A percentile compares a stretch with the other conserved stretches of the same genome.
These are phyloP conservation scores for Cardamine resedifolia DNA, from an alignment of 345 rosid genomes.

Conservation along the genomic window DNA sequence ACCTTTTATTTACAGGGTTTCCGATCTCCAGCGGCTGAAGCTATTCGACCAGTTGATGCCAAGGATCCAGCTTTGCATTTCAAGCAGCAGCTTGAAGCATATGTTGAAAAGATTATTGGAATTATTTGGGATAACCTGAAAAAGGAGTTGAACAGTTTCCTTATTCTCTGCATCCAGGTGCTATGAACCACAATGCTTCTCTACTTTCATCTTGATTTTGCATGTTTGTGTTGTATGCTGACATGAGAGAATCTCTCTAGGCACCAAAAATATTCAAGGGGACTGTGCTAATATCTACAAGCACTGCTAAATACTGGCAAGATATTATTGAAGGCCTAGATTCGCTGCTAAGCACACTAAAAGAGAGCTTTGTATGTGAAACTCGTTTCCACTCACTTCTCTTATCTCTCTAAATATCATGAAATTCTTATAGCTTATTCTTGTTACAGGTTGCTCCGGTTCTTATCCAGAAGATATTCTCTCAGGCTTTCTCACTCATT, in stretches of 20 bases:
- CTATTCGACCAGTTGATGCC: conserved; percentile 89
- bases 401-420: conserved; percentile 14
- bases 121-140: conserved; percentile 94
- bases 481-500: conserved; percentile 86
- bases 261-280: conserved; percentile 89
- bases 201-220: conserved; percentile 5
- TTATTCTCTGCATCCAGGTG: conserved; percentile 91
- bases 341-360: conserved; percentile 66
- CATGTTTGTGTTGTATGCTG: conserved; percentile 11
- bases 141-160: conserved; percentile 71
- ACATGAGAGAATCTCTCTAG: conserved; percentile 40
- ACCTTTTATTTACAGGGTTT: conserved; percentile 60
- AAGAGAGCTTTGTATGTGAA: conserved; percentile 80
- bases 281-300: conserved; percentile 41
- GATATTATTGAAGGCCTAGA: conserved; percentile 77
- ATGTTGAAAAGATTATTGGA: conserved; percentile 92
- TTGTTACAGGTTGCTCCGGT: conserved; percentile 77
- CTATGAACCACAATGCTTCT: conserved; percentile 22
- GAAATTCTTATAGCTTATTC: conserved; percentile 30
- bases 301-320: conserved; percentile 92
- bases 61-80: conserved; percentile 94
- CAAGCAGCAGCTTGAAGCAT: conserved; percentile 96
- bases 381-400: conserved; percentile 16
- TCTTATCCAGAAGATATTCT: conserved; percentile 84
- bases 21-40: conserved; percentile 74